These are phyloP conservation scores for Tetrahymena borealis DNA, from an alignment of 73 alveolate genomes.

Conservation along the genomic window DNA sequence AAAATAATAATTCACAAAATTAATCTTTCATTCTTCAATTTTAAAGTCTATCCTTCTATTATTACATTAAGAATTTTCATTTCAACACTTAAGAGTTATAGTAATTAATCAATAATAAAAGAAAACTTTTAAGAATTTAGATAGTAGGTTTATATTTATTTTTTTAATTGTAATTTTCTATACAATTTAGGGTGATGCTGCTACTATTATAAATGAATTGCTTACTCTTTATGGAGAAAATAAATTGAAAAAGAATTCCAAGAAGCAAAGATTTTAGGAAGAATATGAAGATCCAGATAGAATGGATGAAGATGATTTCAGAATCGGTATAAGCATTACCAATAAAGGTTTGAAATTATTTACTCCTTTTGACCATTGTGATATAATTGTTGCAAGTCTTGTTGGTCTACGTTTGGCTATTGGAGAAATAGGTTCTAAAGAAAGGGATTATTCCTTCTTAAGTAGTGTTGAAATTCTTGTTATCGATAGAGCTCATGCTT, in stretches of 20 bases:
- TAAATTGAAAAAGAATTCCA: not conserved
- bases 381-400: not conserved
- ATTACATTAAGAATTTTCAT: too few species aligned
- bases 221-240: not conserved
- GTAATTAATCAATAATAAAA: too few species aligned
- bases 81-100: too few species aligned
- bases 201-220: slow-evolving; percentile 10
- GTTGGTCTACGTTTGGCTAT: not conserved
- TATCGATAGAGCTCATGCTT: slow-evolving; percentile 32
- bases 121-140: too few species aligned
- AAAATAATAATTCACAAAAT: too few species aligned
- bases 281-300: slow-evolving; percentile 36
- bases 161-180: not conserved
- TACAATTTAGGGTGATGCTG: slow-evolving; percentile 28
- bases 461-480: slow-evolving; percentile 36
- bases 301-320: slow-evolving; percentile 39
- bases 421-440: not conserved
- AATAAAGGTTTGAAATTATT: not conserved
- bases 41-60: too few species aligned
- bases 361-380: slow-evolving; percentile 27
- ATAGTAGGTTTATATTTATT: not conserved
- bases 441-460: slow-evolving; percentile 18
- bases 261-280: slow-evolving; percentile 20
- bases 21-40: too few species aligned
- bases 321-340: slow-evolving; percentile 21